These are phyloP conservation scores for Metrosideros polymorpha DNA, from an alignment of 441 rosid species.

Conservation along the genomic window DNA sequence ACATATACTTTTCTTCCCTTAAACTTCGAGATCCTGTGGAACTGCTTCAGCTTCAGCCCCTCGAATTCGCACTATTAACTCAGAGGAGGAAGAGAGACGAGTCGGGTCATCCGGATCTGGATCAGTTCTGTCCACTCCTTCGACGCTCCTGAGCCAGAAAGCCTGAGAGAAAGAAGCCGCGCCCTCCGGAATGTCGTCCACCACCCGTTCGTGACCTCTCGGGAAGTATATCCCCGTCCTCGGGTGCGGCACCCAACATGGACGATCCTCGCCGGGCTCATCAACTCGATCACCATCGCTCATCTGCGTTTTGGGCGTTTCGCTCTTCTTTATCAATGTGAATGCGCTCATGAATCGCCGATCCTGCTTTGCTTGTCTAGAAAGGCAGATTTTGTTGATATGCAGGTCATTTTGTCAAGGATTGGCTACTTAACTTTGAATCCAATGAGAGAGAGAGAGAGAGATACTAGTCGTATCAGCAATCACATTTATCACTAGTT, in stretches of 20 bases:
- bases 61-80: background rate
- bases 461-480: background rate
- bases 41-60: background rate
- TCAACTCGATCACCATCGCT: background rate
- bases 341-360: background rate
- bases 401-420: background rate
- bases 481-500: background rate
- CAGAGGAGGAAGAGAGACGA: background rate
- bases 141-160: slow-evolving; percentile 57
- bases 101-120: slow-evolving; percentile 9
- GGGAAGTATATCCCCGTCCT: slow-evolving; percentile 73
- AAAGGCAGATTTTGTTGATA: background rate
- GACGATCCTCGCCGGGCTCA: background rate
- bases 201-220: slow-evolving; percentile 54
- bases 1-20: background rate
- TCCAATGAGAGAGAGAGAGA: background rate
- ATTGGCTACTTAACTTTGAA: background rate
- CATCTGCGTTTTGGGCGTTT: background rate
- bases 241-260: slow-evolving; percentile 69
- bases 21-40: background rate
- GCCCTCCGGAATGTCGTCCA: slow-evolving; percentile 47
- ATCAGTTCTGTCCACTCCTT: slow-evolving; percentile 44
- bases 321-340: background rate
- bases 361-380: background rate
- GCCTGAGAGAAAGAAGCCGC: slow-evolving; percentile 42